A percentile compares a stretch with the other conserved stretches of the same genome.
Evolutionary conservation across 2,329 filamentous ascomycete genomes (phyloP).

Genomic region (Neonectria sp.): DNA sequence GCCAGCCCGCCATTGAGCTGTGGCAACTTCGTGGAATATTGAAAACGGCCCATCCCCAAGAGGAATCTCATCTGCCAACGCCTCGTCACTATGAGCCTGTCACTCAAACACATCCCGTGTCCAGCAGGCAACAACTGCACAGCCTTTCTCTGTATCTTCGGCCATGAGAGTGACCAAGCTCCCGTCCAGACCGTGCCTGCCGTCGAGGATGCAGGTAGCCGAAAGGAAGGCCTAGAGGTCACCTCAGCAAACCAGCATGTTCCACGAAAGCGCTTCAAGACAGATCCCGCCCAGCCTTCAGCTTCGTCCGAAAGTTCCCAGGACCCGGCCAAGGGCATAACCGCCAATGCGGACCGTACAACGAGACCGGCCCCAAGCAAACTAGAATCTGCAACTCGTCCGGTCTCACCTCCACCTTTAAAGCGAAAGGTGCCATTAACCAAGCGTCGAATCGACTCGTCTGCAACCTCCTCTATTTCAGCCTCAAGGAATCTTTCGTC

Average conservation of each 20-base stretch:
- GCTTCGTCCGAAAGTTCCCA: slow-evolving; percentile 26
- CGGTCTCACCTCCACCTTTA: slow-evolving; percentile 54
- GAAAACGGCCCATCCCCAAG: slow-evolving; percentile 6
- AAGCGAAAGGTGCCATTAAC: slow-evolving; percentile 42
- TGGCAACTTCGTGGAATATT: slow-evolving; percentile 2
- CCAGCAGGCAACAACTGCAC: slow-evolving; percentile 64
- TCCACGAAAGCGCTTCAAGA: slow-evolving; percentile 51
- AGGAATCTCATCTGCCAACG: slow-evolving; percentile 8
- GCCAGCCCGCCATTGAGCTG: background rate
- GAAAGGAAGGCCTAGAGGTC: slow-evolving; percentile 21
- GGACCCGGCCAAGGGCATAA: slow-evolving; percentile 17
- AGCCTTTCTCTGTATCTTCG: slow-evolving; percentile 67
- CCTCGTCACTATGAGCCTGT: slow-evolving; percentile 53
- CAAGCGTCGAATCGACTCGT: slow-evolving; percentile 20
- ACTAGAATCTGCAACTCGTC: slow-evolving; percentile 45
- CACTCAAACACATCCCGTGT: slow-evolving; percentile 66
- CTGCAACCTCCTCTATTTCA: slow-evolving; percentile 24
- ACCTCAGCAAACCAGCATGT: slow-evolving; percentile 45
- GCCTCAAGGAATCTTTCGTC: slow-evolving; percentile 23
- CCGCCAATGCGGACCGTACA: slow-evolving; percentile 8
- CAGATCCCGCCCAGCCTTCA: slow-evolving; percentile 35
- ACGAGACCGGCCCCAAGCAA: slow-evolving; percentile 26
- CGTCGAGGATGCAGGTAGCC: slow-evolving; percentile 8
- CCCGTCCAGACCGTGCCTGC: slow-evolving; percentile 27
- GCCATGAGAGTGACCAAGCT: slow-evolving; percentile 57